Percentiles rank a stretch among this genome's conserved stretches.
These are phyloP conservation scores for Hyphopichia buzzinii DNA, from an alignment of 1,139 yeast genomes.

Conservation along the genomic window DNA sequence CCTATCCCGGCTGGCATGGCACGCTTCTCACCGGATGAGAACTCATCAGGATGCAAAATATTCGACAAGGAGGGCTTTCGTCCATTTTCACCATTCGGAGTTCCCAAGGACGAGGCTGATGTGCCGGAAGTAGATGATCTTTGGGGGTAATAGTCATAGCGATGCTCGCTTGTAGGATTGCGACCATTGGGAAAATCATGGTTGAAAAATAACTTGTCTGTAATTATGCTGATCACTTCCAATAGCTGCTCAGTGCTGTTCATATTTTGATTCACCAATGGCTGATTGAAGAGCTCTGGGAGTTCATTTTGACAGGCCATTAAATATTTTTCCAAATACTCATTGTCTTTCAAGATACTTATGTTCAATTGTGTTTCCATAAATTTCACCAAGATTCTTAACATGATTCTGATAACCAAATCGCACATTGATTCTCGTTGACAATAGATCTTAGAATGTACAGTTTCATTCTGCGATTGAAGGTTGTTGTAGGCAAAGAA, in stretches of 20 bases:
- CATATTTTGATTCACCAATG: background rate
- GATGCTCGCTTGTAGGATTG: background rate
- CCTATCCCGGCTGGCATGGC: background rate
- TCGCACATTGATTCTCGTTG: constrained; percentile 24
- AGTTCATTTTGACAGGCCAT: constrained; percentile 17
- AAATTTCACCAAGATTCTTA: constrained; percentile 22
- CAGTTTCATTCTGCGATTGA: constrained; percentile 10
- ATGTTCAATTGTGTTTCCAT: constrained; percentile 21
- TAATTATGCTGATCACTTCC: background rate
- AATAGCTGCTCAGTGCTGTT: background rate
- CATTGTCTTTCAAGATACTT: constrained; percentile 13
- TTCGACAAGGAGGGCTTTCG: constrained; percentile 23
- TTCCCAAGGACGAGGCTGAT: no score
- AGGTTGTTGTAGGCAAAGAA: constrained; percentile 16
- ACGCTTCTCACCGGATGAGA: constrained; percentile 1
- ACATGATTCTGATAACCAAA: constrained; percentile 21
- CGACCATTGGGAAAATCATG: background rate
- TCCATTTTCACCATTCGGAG: background rate
- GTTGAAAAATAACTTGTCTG: background rate
- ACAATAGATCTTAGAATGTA: constrained; percentile 12
- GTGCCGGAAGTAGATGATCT: no score
- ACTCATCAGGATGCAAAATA: constrained; percentile 17
- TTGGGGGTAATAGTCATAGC: background rate
- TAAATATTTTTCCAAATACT: constrained; percentile 22
- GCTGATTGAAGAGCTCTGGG: constrained; percentile 21